These are phyloP conservation scores for Dendrostoma leiphaemia DNA, from an alignment of 2,329 filamentous ascomycete species.

Conservation along the genomic window DNA sequence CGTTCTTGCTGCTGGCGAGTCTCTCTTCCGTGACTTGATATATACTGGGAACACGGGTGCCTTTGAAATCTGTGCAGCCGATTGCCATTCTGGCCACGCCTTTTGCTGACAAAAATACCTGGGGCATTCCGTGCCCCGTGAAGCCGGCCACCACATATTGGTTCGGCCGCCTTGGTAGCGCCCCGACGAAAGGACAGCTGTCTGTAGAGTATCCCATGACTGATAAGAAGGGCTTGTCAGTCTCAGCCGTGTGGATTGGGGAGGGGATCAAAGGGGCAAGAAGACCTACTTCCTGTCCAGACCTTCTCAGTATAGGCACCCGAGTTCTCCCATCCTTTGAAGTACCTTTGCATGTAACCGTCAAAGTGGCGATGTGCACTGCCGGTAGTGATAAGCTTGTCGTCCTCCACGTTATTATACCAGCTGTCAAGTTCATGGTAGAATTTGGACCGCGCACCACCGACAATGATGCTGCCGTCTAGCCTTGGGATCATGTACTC, in stretches of 20 bases:
- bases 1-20: constrained; percentile 21
- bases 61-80: constrained; percentile 27
- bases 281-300: constrained; percentile 40
- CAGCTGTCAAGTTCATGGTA: constrained; percentile 32
- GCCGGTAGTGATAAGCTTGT: constrained; percentile 32
- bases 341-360: constrained; percentile 44
- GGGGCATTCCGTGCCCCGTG: constrained; percentile 50
- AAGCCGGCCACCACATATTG: constrained; percentile 49
- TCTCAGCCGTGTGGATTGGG: background rate
- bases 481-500: constrained; percentile 39
- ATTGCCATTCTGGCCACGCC: constrained; percentile 40
- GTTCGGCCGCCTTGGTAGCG: constrained; percentile 35
- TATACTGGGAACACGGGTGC: constrained; percentile 35
- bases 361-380: constrained; percentile 39
- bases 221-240: constrained; percentile 19
- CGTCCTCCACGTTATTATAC: constrained; percentile 43
- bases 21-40: constrained; percentile 33
- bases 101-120: constrained; percentile 39
- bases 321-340: constrained; percentile 44
- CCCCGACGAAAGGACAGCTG: constrained; percentile 41
- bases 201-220: constrained; percentile 44
- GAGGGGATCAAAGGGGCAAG: background rate
- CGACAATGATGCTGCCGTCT: constrained; percentile 42
- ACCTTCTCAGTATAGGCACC: constrained; percentile 33
- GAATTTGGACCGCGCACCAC: constrained; percentile 37